phyloP scores from a whole-genome alignment of 257 asterid species.

The Ilex aquifolium region DNA sequence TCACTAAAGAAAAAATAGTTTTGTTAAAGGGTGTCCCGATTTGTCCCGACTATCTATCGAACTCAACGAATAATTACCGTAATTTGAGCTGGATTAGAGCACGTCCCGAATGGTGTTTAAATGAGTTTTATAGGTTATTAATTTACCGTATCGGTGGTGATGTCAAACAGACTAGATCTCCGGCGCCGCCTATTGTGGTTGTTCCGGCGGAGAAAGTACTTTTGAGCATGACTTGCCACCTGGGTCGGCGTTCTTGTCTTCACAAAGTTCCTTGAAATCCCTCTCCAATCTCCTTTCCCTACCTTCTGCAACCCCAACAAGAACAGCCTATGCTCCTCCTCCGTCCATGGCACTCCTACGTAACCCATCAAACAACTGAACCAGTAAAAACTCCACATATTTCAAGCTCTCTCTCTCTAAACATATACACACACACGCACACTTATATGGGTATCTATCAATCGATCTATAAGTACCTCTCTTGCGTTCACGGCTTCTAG shows the following conservation, averaged over 20 bases:
- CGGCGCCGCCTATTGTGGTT: conserved; percentile 82
- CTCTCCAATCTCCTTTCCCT: conserved; percentile 99
- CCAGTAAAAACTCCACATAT: background rate
- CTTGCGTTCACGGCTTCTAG: conserved; percentile 68
- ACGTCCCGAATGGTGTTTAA: too few relatives aligned
- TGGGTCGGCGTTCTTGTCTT: conserved; percentile 94
- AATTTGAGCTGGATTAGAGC: too few relatives aligned
- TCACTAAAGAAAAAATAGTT: background rate
- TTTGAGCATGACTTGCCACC: conserved; percentile 99
- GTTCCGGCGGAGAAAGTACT: conserved; percentile 83
- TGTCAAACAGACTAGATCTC: conserved; percentile 94
- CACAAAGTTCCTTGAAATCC: conserved; percentile 88
- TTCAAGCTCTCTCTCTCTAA: background rate
- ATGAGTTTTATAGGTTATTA: too few relatives aligned
- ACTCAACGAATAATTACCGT: too few relatives aligned
- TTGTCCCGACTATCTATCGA: too few relatives aligned
- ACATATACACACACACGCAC: background rate
- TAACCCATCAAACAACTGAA: background rate
- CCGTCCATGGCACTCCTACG: conserved; percentile 96
- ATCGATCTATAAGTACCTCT: conserved; percentile 42
- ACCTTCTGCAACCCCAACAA: conserved; percentile 82
- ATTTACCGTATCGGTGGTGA: conserved; percentile 68
- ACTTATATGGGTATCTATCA: too few relatives aligned
- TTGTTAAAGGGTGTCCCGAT: too few relatives aligned
- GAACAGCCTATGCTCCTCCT: conserved; percentile 86